Evolutionary conservation across 2,329 filamentous ascomycete genomes (phyloP), one percentile per base, ranked within the genome.

Genomic region (Ilyonectria mors-panacis): DNA sequence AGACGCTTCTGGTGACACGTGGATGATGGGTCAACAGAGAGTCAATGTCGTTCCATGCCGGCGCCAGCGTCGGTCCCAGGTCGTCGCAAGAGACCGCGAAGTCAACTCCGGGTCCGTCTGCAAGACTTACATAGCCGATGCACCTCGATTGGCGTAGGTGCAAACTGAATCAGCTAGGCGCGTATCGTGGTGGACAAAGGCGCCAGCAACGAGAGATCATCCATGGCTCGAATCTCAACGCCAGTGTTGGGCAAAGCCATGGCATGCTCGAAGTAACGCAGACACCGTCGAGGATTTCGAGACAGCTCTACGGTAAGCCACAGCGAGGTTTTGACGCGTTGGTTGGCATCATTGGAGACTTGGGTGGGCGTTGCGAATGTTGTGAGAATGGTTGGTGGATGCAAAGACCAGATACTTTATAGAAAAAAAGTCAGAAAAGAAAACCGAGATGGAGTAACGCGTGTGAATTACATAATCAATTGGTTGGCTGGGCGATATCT

Each of bases 1-100:
- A 67, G 0, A 48, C 37, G 7, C 33, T 30, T 10, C 63, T 28
- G 13, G 44, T 37, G 2, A 17, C 30, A 19, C 59, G 37, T 0
- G 15, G 30, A 2, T 64, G 51, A 21, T 60, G 59, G 1, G 67
- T 45, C 13, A 60, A n/a, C 0, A 30, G 21, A 65, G 48, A 62
- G 39, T 62, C 47, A 19, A 57, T 53, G 2, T 37, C 53, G 13
- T 66, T 62, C 60, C 57, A 70, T 6, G 56, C 53, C 0, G 42
- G 2, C 8, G 53, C 53, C 1, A 44, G 48, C 1, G 59, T 64
- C 1, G 17, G 0, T 1, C 45, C 63, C 13, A 50, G 7, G 2
- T 37, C 23, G 10, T 44, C 63, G 2, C 53, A 50, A 2, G 6
- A 7, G 5, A 10, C 2, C 50, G 60, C 50, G 5, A 51, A 61